Conservation (phyloP, 2,329 filamentous ascomycete species). For the Alternaria viburni region DNA sequence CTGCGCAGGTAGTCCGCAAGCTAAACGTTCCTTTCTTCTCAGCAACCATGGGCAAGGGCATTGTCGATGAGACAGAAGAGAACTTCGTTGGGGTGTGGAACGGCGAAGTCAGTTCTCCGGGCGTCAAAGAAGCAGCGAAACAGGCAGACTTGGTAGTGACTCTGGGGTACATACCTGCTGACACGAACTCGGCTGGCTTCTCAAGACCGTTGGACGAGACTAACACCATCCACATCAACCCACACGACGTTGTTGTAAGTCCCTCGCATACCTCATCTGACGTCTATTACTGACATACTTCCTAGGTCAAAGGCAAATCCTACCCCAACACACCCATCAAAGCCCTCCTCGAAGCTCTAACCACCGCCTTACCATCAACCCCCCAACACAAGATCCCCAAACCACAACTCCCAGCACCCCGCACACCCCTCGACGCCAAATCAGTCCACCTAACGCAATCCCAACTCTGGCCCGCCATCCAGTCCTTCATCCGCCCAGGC, state of each 20-base stretch:
- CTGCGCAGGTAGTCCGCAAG: conserved; percentile 41
- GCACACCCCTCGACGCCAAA: conserved; percentile 37
- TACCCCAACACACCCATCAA: conserved; percentile 48
- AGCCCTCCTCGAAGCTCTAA: conserved; percentile 42
- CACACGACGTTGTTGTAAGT: conserved; percentile 44
- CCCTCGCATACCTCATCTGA: background rate
- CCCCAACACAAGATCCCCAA: conserved; percentile 32
- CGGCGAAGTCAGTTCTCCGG: conserved; percentile 47
- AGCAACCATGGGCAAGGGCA: conserved; percentile 52
- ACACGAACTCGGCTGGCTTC: conserved; percentile 54
- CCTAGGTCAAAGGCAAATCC: conserved; percentile 37
- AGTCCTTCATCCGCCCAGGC: conserved; percentile 43
- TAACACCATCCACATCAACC: conserved; percentile 47
- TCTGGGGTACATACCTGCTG: conserved; percentile 49
- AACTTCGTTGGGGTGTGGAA: conserved; percentile 52
- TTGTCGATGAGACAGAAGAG: conserved; percentile 52
- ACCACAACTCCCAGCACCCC: conserved; percentile 34
- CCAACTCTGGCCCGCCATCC: conserved; percentile 53
- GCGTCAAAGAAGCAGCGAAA: conserved; percentile 46
- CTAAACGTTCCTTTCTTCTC: conserved; percentile 49
- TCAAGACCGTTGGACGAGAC: conserved; percentile 41
- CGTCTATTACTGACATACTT: background rate
- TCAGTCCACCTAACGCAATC: conserved; percentile 52
- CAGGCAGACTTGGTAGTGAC: conserved; percentile 47
- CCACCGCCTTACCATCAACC: conserved; percentile 25